phyloP scores from a whole-genome alignment of 192 early-diverging fungal species.

The Backusella morwellensis region DNA sequence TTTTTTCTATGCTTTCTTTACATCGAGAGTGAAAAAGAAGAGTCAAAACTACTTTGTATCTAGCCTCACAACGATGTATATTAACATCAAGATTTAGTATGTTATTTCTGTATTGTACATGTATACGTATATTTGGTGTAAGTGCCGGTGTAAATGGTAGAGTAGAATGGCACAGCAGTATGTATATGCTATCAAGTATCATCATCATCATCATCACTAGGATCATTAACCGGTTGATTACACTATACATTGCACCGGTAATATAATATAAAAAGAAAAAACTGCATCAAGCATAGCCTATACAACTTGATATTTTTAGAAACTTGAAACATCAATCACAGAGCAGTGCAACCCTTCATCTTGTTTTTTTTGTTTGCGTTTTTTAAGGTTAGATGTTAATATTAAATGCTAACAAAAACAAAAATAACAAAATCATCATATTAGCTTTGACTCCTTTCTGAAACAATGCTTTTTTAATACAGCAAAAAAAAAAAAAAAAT shows the following conservation, averaged over 20 bases:
- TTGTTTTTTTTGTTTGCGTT: neutral
- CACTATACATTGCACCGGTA: neutral
- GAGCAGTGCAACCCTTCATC: neutral
- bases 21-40: neutral
- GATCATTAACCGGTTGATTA: neutral
- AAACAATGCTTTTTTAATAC: too few species aligned
- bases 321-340: neutral
- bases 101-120: too few species aligned
- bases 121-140: too few species aligned
- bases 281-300: too few species aligned
- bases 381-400: neutral
- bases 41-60: neutral
- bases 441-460: neutral
- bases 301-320: too few species aligned
- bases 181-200: too few species aligned
- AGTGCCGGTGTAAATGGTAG: too few species aligned
- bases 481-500: too few species aligned
- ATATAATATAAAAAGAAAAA: neutral
- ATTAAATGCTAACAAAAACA: neutral
- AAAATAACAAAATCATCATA: neutral
- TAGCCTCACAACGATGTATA: neutral
- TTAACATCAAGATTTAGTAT: neutral
- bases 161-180: too few species aligned
- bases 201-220: too few species aligned
- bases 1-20: neutral